Conservation (phyloP, 805 yeast species). For the Hanseniaspora thailandica region DNA sequence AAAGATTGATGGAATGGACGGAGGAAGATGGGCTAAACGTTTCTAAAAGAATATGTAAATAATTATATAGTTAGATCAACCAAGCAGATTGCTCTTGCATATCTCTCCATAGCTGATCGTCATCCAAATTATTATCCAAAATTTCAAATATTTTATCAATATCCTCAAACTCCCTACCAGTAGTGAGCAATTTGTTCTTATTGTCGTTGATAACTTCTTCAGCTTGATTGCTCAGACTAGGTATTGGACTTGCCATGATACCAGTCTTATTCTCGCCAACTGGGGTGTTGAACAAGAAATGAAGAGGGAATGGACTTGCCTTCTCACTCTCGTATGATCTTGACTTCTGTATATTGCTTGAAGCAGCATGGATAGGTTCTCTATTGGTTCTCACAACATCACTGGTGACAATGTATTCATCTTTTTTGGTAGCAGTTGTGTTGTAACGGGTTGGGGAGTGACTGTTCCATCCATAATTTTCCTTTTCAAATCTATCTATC, state of each 20-base stretch:
- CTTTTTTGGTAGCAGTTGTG: neutral
- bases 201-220: conserved; percentile 23
- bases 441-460: neutral
- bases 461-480: conserved; percentile 38
- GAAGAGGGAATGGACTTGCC: conserved; percentile 1
- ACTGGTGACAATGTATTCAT: neutral
- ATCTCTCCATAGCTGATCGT: conserved; percentile 57
- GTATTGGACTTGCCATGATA: neutral
- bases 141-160: conserved; percentile 28
- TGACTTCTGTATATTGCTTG: neutral
- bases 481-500: conserved; percentile 30
- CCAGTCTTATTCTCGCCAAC: neutral
- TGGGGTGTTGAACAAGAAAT: conserved; percentile 1
- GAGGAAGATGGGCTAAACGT: conserved; percentile 36
- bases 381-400: neutral
- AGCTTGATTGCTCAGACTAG: neutral
- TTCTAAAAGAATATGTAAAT: conserved; percentile 34
- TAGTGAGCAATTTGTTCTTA: conserved; percentile 25
- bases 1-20: conserved; percentile 55
- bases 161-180: conserved; percentile 28
- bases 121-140: conserved; percentile 26
- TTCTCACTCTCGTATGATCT: neutral
- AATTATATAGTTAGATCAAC: conserved; percentile 34
- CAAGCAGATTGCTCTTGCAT: conserved; percentile 68
- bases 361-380: neutral